A percentile compares a stretch with the other conserved stretches of the same genome.
Conservation (phyloP, 176 grass and related monocot species). For the Carex cristatella region DNA sequence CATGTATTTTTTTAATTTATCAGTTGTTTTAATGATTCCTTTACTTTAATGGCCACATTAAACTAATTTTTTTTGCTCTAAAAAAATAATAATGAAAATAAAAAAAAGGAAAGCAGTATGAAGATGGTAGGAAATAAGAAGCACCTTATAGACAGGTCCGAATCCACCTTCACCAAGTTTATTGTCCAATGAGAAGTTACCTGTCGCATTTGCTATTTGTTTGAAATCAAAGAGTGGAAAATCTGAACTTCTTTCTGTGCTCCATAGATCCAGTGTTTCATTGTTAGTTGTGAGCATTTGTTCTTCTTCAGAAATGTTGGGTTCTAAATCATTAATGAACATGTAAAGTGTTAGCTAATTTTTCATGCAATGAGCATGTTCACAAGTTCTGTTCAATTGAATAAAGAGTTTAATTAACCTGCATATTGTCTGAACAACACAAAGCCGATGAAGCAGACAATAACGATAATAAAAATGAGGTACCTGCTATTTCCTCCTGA, state of each 20-base stretch:
- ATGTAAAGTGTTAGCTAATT: not conserved
- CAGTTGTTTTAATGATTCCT: not conserved
- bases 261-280: not conserved
- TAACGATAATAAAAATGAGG: not conserved
- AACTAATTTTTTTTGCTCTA: not conserved
- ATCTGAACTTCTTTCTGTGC: no score
- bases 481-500: not conserved
- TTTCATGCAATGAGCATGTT: not conserved
- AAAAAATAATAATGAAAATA: not conserved
- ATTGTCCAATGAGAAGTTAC: slow-evolving; percentile 18
- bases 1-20: not conserved
- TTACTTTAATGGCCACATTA: not conserved
- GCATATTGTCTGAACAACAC: not conserved
- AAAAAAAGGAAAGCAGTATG: not conserved
- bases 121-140: not conserved
- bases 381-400: not conserved
- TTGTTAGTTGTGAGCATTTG: not conserved
- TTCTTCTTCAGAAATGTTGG: not conserved
- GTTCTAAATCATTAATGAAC: not conserved
- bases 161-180: slow-evolving; percentile 28
- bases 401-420: not conserved
- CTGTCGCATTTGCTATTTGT: not conserved
- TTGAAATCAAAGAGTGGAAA: slow-evolving; percentile 4
- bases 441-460: not conserved
- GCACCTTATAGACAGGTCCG: slow-evolving; percentile 22